Conservation (phyloP, 2,329 filamentous ascomycete genomes). For the Aspergillus eucalypticola region DNA sequence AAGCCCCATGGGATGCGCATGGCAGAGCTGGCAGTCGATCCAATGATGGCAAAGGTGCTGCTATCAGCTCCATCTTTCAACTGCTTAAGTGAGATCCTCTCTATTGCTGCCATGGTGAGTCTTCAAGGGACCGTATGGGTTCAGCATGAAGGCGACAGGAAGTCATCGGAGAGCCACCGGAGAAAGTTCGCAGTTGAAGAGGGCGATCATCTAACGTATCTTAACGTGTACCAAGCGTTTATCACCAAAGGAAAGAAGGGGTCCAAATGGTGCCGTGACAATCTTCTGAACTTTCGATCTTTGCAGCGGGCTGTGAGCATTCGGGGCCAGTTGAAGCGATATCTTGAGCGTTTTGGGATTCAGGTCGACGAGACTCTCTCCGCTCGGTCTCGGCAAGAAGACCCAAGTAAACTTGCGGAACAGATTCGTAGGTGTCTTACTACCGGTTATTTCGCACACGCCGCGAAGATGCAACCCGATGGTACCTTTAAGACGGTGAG, state of each 20-base stretch:
- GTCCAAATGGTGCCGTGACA: conserved; percentile 80
- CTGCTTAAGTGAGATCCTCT: conserved; percentile 82
- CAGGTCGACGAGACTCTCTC: conserved; percentile 62
- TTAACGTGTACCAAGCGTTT: conserved; percentile 93
- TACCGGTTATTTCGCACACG: conserved; percentile 88
- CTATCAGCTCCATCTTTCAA: conserved; percentile 72
- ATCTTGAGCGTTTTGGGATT: conserved; percentile 82
- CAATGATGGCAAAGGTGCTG: conserved; percentile 91
- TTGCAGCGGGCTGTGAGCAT: conserved; percentile 82
- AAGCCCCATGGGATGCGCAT: conserved; percentile 83
- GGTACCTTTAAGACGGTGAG: conserved; percentile 86
- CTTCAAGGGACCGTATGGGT: conserved; percentile 83
- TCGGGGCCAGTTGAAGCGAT: conserved; percentile 79
- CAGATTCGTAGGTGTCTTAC: conserved; percentile 82
- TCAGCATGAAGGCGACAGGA: conserved; percentile 74
- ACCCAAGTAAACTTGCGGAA: conserved; percentile 60
- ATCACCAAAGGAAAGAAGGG: conserved; percentile 80
- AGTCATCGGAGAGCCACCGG: conserved; percentile 69
- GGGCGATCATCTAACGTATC: conserved; percentile 86
- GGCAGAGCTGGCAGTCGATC: conserved; percentile 90
- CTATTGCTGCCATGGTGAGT: conserved; percentile 91
- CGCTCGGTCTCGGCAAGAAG: conserved; percentile 31
- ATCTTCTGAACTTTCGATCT: conserved; percentile 83
- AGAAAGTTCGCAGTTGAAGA: conserved; percentile 88
- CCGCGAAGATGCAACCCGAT: conserved; percentile 89